Conservation (phyloP, 2,329 filamentous ascomycete species). For the Endocalyx cinctus region DNA sequence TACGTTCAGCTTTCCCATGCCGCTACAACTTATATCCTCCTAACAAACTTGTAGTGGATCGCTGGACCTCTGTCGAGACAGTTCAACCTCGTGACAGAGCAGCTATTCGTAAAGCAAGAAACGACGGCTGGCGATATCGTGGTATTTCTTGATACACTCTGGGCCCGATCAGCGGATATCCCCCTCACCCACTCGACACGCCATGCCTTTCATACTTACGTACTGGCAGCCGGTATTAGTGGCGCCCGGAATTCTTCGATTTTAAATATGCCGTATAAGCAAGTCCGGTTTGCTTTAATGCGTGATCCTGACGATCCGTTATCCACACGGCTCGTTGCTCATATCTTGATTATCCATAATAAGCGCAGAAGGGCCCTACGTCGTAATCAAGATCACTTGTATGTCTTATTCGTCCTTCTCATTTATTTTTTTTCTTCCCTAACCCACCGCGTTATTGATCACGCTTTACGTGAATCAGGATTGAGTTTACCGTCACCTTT, state of each 20-base stretch:
- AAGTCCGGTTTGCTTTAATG: background rate
- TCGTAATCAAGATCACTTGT: background rate
- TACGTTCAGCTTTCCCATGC: background rate
- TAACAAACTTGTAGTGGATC: background rate
- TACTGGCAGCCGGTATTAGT: background rate
- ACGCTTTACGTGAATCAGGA: too few species aligned
- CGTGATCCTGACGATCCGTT: background rate
- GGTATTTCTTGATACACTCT: background rate
- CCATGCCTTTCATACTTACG: background rate
- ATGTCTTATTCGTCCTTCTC: background rate
- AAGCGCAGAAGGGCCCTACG: background rate
- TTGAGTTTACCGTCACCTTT: too few species aligned
- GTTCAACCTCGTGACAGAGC: background rate
- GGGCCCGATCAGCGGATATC: background rate
- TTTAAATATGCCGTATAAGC: background rate
- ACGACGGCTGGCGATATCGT: background rate
- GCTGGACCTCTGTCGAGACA: background rate
- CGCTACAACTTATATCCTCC: background rate
- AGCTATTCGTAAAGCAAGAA: background rate
- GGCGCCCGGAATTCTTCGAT: background rate
- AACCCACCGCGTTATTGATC: too few species aligned
- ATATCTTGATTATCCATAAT: background rate
- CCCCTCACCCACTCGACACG: background rate
- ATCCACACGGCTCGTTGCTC: background rate
- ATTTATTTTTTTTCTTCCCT: background rate